phyloP scores from a whole-genome alignment of 78 protist genomes.

The Polysphondylium violaceum region DNA sequence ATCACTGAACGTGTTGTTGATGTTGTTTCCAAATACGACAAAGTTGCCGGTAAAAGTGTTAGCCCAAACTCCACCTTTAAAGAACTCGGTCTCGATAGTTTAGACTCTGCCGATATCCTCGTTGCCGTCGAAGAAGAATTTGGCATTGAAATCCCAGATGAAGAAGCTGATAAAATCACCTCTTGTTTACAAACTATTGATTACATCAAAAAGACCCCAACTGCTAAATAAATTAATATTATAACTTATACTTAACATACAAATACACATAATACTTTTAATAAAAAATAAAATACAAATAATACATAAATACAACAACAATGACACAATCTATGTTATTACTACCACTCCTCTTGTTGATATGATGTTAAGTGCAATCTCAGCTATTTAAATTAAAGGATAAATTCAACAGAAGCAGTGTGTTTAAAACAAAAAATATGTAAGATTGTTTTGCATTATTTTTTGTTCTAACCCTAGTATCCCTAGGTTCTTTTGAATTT shows the following conservation, averaged over 20 bases:
- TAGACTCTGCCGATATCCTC: slow-evolving; percentile 87
- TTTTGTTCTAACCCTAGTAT: no score
- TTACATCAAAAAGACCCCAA: slow-evolving; percentile 85
- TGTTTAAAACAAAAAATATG: no score
- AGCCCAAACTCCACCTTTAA: slow-evolving; percentile 87
- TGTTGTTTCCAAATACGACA: slow-evolving; percentile 89
- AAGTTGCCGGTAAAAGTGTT: slow-evolving; percentile 87
- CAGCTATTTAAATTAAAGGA: no score
- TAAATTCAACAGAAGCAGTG: no score
- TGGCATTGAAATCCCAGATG: slow-evolving; percentile 92
- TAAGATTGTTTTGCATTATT: no score
- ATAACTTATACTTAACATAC: slow-evolving; percentile 87
- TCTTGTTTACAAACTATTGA: slow-evolving; percentile 83
- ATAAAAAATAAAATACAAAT: neutral
- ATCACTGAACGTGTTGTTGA: slow-evolving; percentile 89
- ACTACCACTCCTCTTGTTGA: neutral
- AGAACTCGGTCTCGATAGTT: slow-evolving; percentile 95
- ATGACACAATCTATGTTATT: neutral
- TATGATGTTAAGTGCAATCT: no score
- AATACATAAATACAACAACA: neutral
- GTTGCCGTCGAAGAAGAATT: slow-evolving; percentile 97
- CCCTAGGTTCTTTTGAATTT: no score
- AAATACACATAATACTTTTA: neutral
- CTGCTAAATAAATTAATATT: slow-evolving; percentile 87
- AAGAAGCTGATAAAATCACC: slow-evolving; percentile 89